A percentile compares a stretch with the other conserved stretches of the same genome.
Conservation (phyloP, 2,329 filamentous ascomycete genomes). For the Talaromyces atroroseus region DNA sequence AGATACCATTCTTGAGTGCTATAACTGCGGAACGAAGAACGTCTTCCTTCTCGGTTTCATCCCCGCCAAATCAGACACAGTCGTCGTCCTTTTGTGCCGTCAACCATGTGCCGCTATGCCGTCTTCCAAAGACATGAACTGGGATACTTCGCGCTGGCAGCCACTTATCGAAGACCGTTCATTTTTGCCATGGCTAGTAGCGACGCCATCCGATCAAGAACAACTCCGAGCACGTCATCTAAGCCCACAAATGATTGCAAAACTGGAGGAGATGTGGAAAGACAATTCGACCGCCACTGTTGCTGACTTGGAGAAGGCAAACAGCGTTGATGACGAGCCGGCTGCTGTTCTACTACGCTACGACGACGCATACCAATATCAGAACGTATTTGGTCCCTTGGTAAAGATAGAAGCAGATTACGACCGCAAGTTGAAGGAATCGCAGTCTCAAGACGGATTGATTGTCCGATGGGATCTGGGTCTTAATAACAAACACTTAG, state of each 20-base stretch:
- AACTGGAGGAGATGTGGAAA: slow-evolving; percentile 98
- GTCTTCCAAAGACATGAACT: slow-evolving; percentile 98
- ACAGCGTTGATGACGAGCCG: slow-evolving; percentile 89
- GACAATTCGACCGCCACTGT: slow-evolving; percentile 85
- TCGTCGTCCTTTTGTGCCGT: slow-evolving; percentile 92
- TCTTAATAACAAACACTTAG: slow-evolving; percentile 94
- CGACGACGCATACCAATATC: slow-evolving; percentile 96
- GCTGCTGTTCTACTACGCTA: slow-evolving; percentile 88
- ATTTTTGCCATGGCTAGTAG: slow-evolving; percentile 90
- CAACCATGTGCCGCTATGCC: slow-evolving; percentile 93
- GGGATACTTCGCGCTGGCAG: slow-evolving; percentile 97
- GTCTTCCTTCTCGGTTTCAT: slow-evolving; percentile 97
- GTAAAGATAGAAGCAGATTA: slow-evolving; percentile 99
- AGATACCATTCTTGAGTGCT: slow-evolving; percentile 95
- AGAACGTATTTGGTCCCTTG: slow-evolving; percentile 95
- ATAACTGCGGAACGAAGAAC: slow-evolving; percentile 99
- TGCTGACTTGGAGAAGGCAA: slow-evolving; percentile 83
- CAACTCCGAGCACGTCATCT: slow-evolving; percentile 91
- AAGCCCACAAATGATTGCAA: slow-evolving; percentile 89
- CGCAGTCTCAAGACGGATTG: slow-evolving; percentile 93
- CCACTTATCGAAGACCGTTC: slow-evolving; percentile 94
- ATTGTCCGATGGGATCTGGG: slow-evolving; percentile 92
- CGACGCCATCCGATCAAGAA: slow-evolving; percentile 83
- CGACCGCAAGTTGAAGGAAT: slow-evolving; percentile 97
- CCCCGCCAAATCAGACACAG: slow-evolving; percentile 95